These are phyloP conservation scores for Escallonia herrerae DNA, from an alignment of 129 eudicot genomes.

Conservation along the genomic window DNA sequence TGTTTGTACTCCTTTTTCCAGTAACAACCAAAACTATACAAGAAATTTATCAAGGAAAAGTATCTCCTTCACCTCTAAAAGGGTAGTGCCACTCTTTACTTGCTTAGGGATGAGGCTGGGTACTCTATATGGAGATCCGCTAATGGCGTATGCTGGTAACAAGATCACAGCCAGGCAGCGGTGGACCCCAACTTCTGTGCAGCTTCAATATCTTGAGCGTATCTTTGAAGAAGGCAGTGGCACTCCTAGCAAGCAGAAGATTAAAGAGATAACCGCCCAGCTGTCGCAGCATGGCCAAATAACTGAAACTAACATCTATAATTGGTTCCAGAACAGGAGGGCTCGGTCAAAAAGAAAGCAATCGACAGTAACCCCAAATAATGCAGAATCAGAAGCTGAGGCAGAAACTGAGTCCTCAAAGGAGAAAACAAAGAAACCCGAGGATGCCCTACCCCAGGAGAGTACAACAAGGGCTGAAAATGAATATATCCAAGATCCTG, in stretches of 20 bases:
- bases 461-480: neutral
- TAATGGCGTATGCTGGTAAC: constrained; percentile 34
- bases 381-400: constrained; percentile 21
- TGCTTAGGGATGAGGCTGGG: constrained; percentile 38
- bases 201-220: constrained; percentile 31
- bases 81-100: neutral
- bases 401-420: constrained; percentile 10
- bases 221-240: constrained; percentile 25
- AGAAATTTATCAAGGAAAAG: no score
- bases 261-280: constrained; percentile 14
- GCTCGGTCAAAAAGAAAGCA: constrained; percentile 32
- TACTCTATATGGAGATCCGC: constrained; percentile 38
- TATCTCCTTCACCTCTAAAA: no score
- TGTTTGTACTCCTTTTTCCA: no score
- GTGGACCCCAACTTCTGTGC: constrained; percentile 32
- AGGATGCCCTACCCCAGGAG: neutral
- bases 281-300: constrained; percentile 25
- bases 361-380: constrained; percentile 3
- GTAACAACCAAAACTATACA: no score
- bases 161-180: constrained; percentile 25
- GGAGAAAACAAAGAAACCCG: neutral
- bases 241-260: constrained; percentile 26
- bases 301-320: constrained; percentile 28
- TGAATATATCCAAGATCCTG: constrained; percentile 7
- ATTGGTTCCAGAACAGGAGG: constrained; percentile 36